These are phyloP conservation scores for Umbellularia californica DNA, from an alignment of 164 flowering plant genomes.

Conservation along the genomic window DNA sequence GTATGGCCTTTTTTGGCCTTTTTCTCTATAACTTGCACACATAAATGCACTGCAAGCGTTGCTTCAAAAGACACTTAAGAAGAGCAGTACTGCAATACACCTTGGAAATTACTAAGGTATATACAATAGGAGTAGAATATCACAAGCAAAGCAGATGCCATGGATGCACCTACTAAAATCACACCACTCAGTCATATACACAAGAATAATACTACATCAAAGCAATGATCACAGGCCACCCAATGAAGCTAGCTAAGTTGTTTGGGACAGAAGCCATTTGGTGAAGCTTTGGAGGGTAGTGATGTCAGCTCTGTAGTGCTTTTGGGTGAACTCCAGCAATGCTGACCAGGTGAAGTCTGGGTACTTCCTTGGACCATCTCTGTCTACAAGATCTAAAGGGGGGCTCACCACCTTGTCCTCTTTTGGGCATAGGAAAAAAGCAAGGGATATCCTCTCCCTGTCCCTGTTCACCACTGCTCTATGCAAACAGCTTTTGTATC, in stretches of 20 bases:
- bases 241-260: slow-evolving; percentile 8
- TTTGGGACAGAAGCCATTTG: slow-evolving; percentile 36
- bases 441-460: slow-evolving; percentile 53
- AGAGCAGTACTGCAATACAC: no score
- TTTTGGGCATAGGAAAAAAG: slow-evolving; percentile 57
- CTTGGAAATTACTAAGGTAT: not conserved
- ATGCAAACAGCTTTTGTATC: slow-evolving; percentile 72
- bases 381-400: slow-evolving; percentile 41
- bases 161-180: not conserved
- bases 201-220: not conserved
- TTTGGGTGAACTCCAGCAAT: slow-evolving; percentile 56
- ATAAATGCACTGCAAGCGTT: no score
- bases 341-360: slow-evolving; percentile 74
- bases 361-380: slow-evolving; percentile 40
- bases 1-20: no score
- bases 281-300: slow-evolving; percentile 49
- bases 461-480: slow-evolving; percentile 67
- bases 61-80: no score
- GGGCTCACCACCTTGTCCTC: slow-evolving; percentile 63
- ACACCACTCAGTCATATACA: not conserved
- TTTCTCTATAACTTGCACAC: no score
- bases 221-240: not conserved
- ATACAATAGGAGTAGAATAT: not conserved
- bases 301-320: slow-evolving; percentile 54
- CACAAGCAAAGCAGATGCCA: not conserved